Base-by-base conservation (phyloP, 164 flowering plant genomes). In the Stephania yunnanensis region DNA sequence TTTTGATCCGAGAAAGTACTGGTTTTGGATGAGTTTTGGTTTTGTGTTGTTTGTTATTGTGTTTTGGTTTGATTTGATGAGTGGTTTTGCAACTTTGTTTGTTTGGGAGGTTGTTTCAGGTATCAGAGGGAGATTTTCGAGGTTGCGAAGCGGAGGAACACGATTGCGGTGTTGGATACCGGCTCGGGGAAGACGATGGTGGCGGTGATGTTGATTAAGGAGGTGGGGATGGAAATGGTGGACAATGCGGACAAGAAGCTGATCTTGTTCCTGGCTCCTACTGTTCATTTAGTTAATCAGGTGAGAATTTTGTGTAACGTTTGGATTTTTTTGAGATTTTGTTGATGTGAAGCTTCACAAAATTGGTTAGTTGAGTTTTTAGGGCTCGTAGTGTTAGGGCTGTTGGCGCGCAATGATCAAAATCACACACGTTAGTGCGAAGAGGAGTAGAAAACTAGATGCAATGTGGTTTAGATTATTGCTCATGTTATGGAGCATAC, bases 131-230 rank as follows among this genome's bases (percentile, higher is more conserved):
- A 89, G 85, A 84, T 91, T 31, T 87, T 81, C 74, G 84, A 91
- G 71, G 95, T 87, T 25, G 98, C 97, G 11, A 77, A 70, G 81
- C 73, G 68, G 83, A 87, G 87, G 76, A 94, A 94, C 71, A 91
- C 92, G 1, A 91, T 94, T 7, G 98, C 94, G 1, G 90, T 91
- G 66, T 74, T 92, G 84, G 92, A 89, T 8, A 90, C 92, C 2
- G 98, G 97, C 15, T 61, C 89, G 9, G 95, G 94, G 2, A 94
- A 94, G 82, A 87, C 97, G 1, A 82, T 87, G 89, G 86, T 92
- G 1, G 91, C 94, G 4, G 84, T 87, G 5, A 90, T 92, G 97
- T 78, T 94, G 25, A 90, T 94, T 30, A 84, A 81, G 72, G 86
- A 86, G 31, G 78, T 91, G 7, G 87, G 81, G 67, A 52, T 77